Evolutionary conservation across 768 basidiomycete species (phyloP).

Genomic region (Suillus placidus): DNA sequence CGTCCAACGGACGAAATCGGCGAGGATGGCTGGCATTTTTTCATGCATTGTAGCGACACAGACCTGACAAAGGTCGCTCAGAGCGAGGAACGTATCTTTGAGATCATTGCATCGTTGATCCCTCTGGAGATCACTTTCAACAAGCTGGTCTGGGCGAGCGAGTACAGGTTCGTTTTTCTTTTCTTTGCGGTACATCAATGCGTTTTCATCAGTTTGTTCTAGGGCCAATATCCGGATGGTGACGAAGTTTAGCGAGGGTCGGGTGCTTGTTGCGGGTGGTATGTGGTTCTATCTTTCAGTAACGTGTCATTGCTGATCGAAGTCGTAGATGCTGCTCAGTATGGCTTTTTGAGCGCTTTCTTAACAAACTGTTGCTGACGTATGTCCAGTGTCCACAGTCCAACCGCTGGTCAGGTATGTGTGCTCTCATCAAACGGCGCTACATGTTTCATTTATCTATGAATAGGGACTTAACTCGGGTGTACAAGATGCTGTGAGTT

Average conservation of each 20-base stretch:
- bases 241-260: not conserved
- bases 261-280: not conserved
- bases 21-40: conserved; percentile 26
- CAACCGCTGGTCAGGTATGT: not conserved
- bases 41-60: conserved; percentile 9
- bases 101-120: conserved; percentile 24
- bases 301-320: not conserved
- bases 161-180: conserved; percentile 29
- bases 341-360: not conserved
- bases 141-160: conserved; percentile 30
- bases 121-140: conserved; percentile 26
- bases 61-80: conserved; percentile 21
- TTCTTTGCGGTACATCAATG: not conserved
- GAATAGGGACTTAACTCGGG: conserved; percentile 41
- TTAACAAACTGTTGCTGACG: not conserved
- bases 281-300: not conserved
- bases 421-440: not conserved
- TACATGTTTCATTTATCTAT: not conserved
- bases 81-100: conserved; percentile 30
- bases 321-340: not conserved
- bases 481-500: conserved; percentile 42
- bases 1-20: conserved; percentile 24
- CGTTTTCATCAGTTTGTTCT: not conserved
- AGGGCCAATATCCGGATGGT: conserved; percentile 1
- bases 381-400: not conserved